phyloP scores from a whole-genome alignment of 306 rosid species.

The Medicago ruthenica region DNA sequence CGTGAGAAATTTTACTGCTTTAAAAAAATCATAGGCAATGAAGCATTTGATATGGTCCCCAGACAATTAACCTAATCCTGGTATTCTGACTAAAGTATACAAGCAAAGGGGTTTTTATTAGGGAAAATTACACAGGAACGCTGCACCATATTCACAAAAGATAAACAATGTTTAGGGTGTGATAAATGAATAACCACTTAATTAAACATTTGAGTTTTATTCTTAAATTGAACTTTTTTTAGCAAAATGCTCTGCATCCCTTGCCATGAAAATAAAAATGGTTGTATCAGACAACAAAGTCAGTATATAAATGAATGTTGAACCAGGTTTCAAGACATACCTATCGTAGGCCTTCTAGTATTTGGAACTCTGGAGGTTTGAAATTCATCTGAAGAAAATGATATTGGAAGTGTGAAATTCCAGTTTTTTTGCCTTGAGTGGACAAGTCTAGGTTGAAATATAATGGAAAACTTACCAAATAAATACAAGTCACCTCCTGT shows the following conservation, averaged over 20 bases:
- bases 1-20: conserved; percentile 24
- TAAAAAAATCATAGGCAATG: neutral
- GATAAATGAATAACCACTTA: too few species aligned
- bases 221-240: too few species aligned
- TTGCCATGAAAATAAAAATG: too few species aligned
- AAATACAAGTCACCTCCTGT: conserved; percentile 86
- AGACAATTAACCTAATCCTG: too few species aligned
- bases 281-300: conserved; percentile 3
- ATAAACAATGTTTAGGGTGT: too few species aligned
- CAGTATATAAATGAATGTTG: conserved; percentile 24
- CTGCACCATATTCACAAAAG: too few species aligned
- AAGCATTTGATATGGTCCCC: neutral
- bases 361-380: conserved; percentile 90
- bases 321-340: conserved; percentile 49
- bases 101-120: too few species aligned
- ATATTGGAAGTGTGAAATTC: conserved; percentile 43
- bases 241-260: too few species aligned
- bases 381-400: conserved; percentile 78
- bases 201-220: neutral
- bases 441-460: conserved; percentile 26
- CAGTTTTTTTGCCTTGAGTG: conserved; percentile 12
- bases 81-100: too few species aligned
- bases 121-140: too few species aligned
- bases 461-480: conserved; percentile 70
- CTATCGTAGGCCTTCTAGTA: conserved; percentile 91